A percentile compares a stretch with the other conserved stretches of the same genome.
Conservation (phyloP, 371 early-diverging fungal species). For the Haplosporangium sp. region DNA sequence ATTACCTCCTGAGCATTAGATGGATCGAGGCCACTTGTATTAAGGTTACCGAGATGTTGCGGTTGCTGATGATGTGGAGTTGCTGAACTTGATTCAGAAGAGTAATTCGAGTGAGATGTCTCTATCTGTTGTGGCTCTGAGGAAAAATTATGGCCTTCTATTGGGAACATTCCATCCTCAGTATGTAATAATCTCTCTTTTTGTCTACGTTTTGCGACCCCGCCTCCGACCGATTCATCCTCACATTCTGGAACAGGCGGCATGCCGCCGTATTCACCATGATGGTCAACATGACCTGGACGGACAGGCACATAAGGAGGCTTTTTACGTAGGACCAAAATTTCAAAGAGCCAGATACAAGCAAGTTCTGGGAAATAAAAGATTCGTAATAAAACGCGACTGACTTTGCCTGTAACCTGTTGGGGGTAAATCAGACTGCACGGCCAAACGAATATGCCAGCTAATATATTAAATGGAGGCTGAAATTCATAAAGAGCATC, state of each 20-base stretch:
- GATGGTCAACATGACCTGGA: conserved; percentile 20
- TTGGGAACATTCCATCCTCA: conserved; percentile 11
- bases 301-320: conserved; percentile 26
- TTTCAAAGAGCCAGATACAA: conserved; percentile 52
- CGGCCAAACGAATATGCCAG: conserved; percentile 44
- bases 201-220: conserved; percentile 21
- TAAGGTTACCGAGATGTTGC: conserved; percentile 15
- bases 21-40: conserved; percentile 6
- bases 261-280: conserved; percentile 5
- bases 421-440: conserved; percentile 34
- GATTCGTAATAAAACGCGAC: conserved; percentile 39
- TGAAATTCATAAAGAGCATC: conserved; percentile 56
- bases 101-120: background rate
- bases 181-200: background rate
- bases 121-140: background rate
- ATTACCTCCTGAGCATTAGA: conserved; percentile 13
- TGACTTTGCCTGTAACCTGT: conserved; percentile 31
- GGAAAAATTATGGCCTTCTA: background rate
- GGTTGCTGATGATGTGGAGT: conserved; percentile 11
- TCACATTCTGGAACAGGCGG: background rate
- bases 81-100: background rate
- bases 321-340: conserved; percentile 26
- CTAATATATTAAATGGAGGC: conserved; percentile 58
- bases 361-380: conserved; percentile 54
- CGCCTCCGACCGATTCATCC: conserved; percentile 12